These are phyloP conservation scores for Carex kokanica DNA, from an alignment of 176 grass and related monocot species.

Conservation along the genomic window DNA sequence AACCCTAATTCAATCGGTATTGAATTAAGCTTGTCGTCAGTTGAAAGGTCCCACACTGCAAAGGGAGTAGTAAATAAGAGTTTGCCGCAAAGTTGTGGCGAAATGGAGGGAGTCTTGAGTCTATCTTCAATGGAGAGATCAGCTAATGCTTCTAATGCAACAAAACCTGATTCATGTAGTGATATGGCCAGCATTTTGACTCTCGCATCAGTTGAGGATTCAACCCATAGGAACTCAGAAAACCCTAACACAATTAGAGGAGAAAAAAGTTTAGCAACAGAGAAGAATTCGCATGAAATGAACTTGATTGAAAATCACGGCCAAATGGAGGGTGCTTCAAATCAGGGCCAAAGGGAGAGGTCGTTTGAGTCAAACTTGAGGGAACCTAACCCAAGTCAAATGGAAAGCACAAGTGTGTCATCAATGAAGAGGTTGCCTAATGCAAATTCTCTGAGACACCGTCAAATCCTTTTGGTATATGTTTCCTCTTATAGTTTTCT, in stretches of 20 bases:
- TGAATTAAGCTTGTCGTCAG: slow-evolving; percentile 12
- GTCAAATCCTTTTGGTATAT: neutral
- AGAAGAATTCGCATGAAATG: slow-evolving; percentile 1
- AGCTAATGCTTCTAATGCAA: neutral
- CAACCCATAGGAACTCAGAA: neutral
- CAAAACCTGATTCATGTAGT: neutral
- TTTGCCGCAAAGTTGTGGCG: neutral
- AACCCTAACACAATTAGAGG: neutral
- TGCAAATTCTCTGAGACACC: neutral
- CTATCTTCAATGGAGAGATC: slow-evolving; percentile 12
- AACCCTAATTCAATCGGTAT: slow-evolving; percentile 1
- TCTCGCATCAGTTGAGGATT: slow-evolving; percentile 1
- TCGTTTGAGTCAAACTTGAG: neutral
- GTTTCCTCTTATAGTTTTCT: neutral
- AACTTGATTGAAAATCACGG: neutral
- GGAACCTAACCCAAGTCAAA: neutral
- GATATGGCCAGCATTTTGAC: slow-evolving; percentile 27
- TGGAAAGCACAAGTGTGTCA: neutral
- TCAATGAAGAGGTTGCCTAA: neutral
- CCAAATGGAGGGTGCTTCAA: slow-evolving; percentile 11
- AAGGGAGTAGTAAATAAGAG: slow-evolving; percentile 1
- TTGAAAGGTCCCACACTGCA: slow-evolving; percentile 8
- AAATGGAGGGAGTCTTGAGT: slow-evolving; percentile 11
- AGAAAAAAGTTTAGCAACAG: neutral
- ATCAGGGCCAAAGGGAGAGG: neutral